A percentile compares a stretch with the other conserved stretches of the same genome.
phyloP scores from a whole-genome alignment of 768 basidiomycete genomes.

The button mushroom (Agaricus bisporus) region DNA sequence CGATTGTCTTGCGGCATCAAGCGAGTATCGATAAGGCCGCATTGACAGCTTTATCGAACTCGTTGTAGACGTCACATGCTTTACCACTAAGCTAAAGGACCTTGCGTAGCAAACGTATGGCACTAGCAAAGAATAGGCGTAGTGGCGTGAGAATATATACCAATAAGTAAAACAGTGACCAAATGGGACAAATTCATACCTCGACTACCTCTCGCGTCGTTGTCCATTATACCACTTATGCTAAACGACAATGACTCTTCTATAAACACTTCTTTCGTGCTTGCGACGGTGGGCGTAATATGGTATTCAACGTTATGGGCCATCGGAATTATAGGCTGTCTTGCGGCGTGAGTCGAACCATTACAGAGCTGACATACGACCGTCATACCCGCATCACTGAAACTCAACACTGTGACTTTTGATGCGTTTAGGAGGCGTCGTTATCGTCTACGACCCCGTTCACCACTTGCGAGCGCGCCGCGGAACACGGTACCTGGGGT shows the following conservation, averaged over 20 bases:
- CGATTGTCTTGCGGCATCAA: slow-evolving; percentile 25
- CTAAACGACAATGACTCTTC: slow-evolving; percentile 18
- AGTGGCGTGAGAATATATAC: background rate
- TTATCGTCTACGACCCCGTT: slow-evolving; percentile 63
- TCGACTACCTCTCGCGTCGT: background rate
- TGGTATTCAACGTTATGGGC: slow-evolving; percentile 66
- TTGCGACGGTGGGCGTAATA: slow-evolving; percentile 37
- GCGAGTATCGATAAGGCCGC: slow-evolving; percentile 4
- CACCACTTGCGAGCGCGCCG: slow-evolving; percentile 48
- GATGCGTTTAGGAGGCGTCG: slow-evolving; percentile 53
- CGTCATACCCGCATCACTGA: background rate
- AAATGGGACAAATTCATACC: background rate
- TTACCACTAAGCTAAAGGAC: slow-evolving; percentile 30
- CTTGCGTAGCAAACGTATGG: background rate
- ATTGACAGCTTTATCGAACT: background rate
- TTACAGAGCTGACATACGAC: background rate
- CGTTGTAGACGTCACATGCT: slow-evolving; percentile 26
- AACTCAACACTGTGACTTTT: background rate
- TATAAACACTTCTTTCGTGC: slow-evolving; percentile 2
- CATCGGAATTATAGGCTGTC: slow-evolving; percentile 61
- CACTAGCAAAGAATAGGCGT: background rate
- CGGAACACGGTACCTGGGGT: slow-evolving; percentile 68
- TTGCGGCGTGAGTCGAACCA: slow-evolving; percentile 52
- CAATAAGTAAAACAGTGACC: background rate
- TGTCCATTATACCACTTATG: slow-evolving; percentile 10